A percentile compares a stretch with the other conserved stretches of the same genome.
phyloP scores from a whole-genome alignment of 2,329 filamentous ascomycete genomes.

The Beauveria sp. region DNA sequence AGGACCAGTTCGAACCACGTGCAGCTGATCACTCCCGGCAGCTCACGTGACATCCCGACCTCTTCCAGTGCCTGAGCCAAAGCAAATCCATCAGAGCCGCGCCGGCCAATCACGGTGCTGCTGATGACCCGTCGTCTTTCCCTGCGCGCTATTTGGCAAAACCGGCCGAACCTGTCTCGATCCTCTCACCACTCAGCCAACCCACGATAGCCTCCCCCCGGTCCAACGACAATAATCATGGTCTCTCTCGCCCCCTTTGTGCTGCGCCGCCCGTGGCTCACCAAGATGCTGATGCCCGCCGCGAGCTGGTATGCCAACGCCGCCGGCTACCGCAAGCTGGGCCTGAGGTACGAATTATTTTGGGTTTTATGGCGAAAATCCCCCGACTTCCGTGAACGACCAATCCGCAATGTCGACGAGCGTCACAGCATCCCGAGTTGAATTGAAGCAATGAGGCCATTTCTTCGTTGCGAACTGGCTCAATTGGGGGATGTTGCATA shows the following conservation, averaged over 20 bases:
- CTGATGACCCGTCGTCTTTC: constrained; percentile 20
- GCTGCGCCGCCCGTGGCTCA: constrained; percentile 78
- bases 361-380: not conserved
- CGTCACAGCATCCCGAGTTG: not conserved
- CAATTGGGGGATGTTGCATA: not conserved
- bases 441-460: not conserved
- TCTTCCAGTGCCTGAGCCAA: constrained; percentile 17
- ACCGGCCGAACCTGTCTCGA: constrained; percentile 9
- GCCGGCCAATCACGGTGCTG: constrained; percentile 19
- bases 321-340: constrained; percentile 87
- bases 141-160: constrained; percentile 16
- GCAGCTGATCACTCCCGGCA: not conserved
- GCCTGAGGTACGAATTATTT: constrained; percentile 61
- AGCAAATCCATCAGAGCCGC: constrained; percentile 19
- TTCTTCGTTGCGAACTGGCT: not conserved
- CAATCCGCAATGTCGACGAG: not conserved
- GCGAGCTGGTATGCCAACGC: constrained; percentile 85
- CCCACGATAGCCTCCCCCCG: not conserved
- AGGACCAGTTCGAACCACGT: not conserved
- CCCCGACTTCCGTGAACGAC: not conserved
- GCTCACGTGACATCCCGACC: constrained; percentile 27
- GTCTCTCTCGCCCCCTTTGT: constrained; percentile 68
- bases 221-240: constrained; percentile 47
- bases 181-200: not conserved
- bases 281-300: constrained; percentile 66